A percentile compares a stretch with the other conserved stretches of the same genome.
Evolutionary conservation across 192 early-diverging fungal species (phyloP).

Genomic region (Mycoemilia scoparia): DNA sequence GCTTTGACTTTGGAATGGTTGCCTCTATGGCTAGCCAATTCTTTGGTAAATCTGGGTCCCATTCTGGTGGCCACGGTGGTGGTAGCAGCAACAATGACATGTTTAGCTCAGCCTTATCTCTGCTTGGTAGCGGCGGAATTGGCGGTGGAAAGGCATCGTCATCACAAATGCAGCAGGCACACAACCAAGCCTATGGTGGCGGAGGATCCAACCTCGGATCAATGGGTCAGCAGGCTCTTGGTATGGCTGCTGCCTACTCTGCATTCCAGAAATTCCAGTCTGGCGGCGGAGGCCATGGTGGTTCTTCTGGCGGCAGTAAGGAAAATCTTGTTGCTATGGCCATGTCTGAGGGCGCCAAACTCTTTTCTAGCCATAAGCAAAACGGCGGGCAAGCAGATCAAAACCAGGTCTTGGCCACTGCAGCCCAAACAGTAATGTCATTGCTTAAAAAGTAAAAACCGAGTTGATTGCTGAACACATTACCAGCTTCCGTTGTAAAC

Average conservation of each 20-base stretch:
- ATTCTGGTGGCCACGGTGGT: background rate
- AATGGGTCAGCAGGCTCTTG: conserved; percentile 19
- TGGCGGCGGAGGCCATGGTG: conserved; percentile 1
- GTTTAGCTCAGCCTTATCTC: conserved; percentile 9
- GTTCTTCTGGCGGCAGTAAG: conserved; percentile 7
- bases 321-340: conserved; percentile 23
- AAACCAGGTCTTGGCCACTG: conserved; percentile 23
- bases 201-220: conserved; percentile 3
- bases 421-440: conserved; percentile 23
- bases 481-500: no score
- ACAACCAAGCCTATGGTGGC: conserved; percentile 4
- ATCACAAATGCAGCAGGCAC: conserved; percentile 12
- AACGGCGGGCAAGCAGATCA: conserved; percentile 16
- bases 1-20: conserved; percentile 10
- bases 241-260: conserved; percentile 21
- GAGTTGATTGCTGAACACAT: no score
- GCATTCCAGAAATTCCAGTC: conserved; percentile 15
- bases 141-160: conserved; percentile 15
- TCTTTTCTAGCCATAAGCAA: conserved; percentile 15
- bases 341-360: conserved; percentile 19
- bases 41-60: no score
- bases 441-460: no score
- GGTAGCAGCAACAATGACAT: conserved; percentile 6
- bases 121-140: conserved; percentile 15
- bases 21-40: conserved; percentile 9